These are phyloP conservation scores for Aspergillus ruber DNA, from an alignment of 2,329 filamentous ascomycete species.

Conservation along the genomic window DNA sequence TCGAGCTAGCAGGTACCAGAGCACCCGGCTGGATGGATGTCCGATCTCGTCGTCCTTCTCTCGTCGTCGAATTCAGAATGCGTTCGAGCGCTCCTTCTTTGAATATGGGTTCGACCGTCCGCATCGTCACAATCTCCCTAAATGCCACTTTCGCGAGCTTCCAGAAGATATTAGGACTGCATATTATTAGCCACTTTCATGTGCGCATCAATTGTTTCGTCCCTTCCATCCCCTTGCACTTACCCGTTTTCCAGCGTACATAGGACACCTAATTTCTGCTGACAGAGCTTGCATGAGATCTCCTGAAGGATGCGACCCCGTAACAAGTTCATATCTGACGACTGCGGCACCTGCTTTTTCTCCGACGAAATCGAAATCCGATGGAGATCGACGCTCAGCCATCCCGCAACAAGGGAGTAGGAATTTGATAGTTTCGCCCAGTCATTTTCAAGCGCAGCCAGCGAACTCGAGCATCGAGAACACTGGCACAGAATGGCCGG, in stretches of 20 bases:
- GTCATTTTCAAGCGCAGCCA: constrained; percentile 36
- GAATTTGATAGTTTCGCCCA: constrained; percentile 35
- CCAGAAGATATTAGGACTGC: constrained; percentile 34
- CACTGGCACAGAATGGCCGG: constrained; percentile 35
- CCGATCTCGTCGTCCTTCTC: constrained; percentile 16
- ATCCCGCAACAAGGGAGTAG: constrained; percentile 30
- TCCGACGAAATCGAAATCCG: constrained; percentile 31
- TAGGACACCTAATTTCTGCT: constrained; percentile 32
- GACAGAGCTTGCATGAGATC: constrained; percentile 32
- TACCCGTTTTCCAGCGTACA: constrained; percentile 32
- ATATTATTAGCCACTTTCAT: constrained; percentile 2
- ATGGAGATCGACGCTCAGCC: constrained; percentile 33
- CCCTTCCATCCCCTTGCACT: constrained; percentile 8
- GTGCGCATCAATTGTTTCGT: not conserved
- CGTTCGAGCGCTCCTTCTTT: constrained; percentile 28
- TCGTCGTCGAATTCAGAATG: constrained; percentile 18
- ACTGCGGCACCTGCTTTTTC: constrained; percentile 30
- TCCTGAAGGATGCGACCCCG: constrained; percentile 32
- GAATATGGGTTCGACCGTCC: constrained; percentile 29
- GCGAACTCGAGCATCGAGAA: constrained; percentile 33
- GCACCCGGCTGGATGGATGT: constrained; percentile 15
- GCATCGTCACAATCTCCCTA: constrained; percentile 35
- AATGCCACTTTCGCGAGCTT: constrained; percentile 34
- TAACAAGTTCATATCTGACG: constrained; percentile 28
- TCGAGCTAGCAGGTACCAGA: constrained; percentile 15